A percentile compares a stretch with the other conserved stretches of the same genome.
Evolutionary conservation across 2,329 filamentous ascomycete species (phyloP).

Genomic region (Xylaria sp.): DNA sequence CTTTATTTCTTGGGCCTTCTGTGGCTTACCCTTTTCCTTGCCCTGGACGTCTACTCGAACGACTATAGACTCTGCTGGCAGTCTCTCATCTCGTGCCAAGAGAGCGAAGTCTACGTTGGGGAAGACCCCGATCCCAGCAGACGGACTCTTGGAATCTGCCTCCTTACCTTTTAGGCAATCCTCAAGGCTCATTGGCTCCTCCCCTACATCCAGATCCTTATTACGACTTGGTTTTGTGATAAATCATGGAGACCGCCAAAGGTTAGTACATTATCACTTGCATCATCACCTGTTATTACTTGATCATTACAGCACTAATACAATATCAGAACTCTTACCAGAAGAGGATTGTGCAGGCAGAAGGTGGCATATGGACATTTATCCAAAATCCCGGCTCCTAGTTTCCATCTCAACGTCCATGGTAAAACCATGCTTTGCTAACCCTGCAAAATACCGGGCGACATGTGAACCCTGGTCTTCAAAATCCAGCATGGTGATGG

Average conservation of each 20-base stretch:
- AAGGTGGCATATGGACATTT: neutral
- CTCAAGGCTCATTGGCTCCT: conserved; percentile 21
- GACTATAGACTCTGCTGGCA: conserved; percentile 8
- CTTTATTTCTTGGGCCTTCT: conserved; percentile 6
- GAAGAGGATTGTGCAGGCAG: conserved; percentile 21
- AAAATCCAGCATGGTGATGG: conserved; percentile 9
- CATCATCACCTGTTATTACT: neutral
- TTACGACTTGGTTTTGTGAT: conserved; percentile 20
- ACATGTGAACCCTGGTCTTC: conserved; percentile 10
- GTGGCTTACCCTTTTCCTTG: conserved; percentile 6
- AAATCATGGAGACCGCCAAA: conserved; percentile 11
- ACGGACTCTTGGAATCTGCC: conserved; percentile 6
- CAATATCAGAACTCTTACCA: conserved; percentile 4
- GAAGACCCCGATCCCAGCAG: neutral
- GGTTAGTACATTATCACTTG: neutral
- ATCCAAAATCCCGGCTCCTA: conserved; percentile 1
- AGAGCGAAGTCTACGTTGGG: neutral
- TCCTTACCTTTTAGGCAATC: conserved; percentile 15
- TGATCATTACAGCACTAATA: neutral
- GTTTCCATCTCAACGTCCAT: neutral
- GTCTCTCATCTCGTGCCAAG: conserved; percentile 3
- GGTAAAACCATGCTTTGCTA: neutral
- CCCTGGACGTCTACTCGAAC: conserved; percentile 1
- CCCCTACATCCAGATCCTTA: conserved; percentile 13
- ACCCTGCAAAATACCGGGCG: neutral